These are phyloP conservation scores for Erysimum pusillum DNA, from an alignment of 441 rosid genomes.

Conservation along the genomic window DNA sequence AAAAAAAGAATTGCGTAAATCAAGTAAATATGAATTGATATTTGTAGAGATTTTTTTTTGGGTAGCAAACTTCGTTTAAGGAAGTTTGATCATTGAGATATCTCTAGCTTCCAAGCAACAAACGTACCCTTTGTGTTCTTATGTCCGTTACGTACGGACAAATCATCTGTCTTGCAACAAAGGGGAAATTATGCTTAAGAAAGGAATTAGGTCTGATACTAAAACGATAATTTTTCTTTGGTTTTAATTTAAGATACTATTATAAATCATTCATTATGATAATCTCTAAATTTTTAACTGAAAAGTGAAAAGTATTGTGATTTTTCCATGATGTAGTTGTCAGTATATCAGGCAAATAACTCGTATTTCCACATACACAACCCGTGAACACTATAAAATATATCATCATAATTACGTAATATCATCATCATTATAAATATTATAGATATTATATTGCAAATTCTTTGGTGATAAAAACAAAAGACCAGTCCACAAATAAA, in stretches of 20 bases:
- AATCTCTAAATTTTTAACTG: background rate
- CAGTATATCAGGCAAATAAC: conserved; percentile 3
- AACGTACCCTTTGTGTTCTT: background rate
- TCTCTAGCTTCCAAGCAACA: conserved; percentile 25
- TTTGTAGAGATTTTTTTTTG: too few species aligned
- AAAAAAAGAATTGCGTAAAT: too few species aligned
- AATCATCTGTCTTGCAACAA: conserved; percentile 41
- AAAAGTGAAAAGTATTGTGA: background rate
- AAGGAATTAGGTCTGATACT: conserved; percentile 47
- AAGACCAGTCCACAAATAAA: background rate
- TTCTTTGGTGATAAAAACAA: too few species aligned
- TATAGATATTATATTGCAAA: background rate
- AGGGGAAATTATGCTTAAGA: conserved; percentile 44
- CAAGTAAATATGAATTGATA: too few species aligned
- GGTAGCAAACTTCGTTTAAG: background rate
- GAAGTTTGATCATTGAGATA: conserved; percentile 4
- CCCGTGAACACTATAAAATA: conserved; percentile 6
- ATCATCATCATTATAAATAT: conserved; percentile 9
- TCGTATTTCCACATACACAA: background rate
- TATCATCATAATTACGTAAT: conserved; percentile 33
- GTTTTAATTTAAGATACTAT: conserved; percentile 12
- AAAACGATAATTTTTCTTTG: conserved; percentile 27
- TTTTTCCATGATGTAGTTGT: background rate
- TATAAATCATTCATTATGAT: conserved; percentile 12
- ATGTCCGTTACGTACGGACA: conserved; percentile 39